Evolutionary conservation across 2,329 filamentous ascomycete species (phyloP).

Genomic region (Dothistroma septosporum): DNA sequence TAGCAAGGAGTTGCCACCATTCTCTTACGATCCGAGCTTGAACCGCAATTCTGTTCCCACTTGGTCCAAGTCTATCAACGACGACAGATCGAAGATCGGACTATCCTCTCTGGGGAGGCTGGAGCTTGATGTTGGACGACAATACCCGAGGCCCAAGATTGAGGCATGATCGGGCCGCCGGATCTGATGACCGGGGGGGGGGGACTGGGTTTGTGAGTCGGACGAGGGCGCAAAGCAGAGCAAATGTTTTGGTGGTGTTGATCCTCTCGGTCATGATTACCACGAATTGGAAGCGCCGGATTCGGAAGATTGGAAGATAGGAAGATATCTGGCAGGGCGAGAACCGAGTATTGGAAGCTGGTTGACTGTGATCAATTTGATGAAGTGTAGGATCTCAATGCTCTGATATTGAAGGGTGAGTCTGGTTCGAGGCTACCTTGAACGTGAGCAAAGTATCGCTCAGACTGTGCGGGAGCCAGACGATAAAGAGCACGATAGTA

Average conservation of each 20-base stretch:
- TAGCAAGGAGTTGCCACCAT: neutral
- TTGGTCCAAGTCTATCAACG: neutral
- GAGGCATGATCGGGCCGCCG: neutral
- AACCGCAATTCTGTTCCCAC: constrained; percentile 1
- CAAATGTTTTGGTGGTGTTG: neutral
- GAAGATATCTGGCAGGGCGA: neutral
- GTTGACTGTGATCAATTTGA: neutral
- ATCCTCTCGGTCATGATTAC: neutral
- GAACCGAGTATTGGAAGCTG: neutral
- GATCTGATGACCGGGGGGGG: neutral
- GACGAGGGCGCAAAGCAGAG: neutral
- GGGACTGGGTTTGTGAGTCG: neutral
- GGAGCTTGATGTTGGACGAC: neutral
- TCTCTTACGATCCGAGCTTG: neutral
- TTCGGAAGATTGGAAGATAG: neutral
- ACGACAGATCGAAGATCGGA: neutral
- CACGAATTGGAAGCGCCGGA: neutral
- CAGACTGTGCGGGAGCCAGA: too few species aligned
- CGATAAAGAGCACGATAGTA: too few species aligned
- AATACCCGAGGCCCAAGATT: neutral
- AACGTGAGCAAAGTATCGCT: too few species aligned
- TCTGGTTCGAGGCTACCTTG: neutral
- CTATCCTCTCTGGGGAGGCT: neutral
- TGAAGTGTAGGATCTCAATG: neutral
- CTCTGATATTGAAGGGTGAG: neutral